Conservation (phyloP, 352 stramenopile species). For the Globisporangium megalacanthum region DNA sequence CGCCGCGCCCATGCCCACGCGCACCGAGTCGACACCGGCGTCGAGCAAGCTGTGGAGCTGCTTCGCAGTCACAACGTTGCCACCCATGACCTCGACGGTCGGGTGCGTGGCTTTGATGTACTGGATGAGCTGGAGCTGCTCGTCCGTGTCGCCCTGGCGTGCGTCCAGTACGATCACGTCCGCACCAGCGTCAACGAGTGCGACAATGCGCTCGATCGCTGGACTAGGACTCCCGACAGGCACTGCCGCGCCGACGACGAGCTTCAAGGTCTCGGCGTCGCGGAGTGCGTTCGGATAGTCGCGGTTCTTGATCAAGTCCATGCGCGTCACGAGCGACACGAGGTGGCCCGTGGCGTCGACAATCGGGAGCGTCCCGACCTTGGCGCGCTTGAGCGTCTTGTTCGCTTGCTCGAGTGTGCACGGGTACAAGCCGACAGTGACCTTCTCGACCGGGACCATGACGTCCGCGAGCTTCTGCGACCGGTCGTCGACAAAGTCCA, state of each 20-base stretch:
- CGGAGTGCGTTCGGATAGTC: constrained; percentile 94
- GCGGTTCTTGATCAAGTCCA: constrained; percentile 95
- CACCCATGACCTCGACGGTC: constrained; percentile 93
- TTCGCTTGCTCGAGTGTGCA: constrained; percentile 94
- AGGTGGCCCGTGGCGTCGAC: constrained; percentile 95
- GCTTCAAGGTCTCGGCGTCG: constrained; percentile 90
- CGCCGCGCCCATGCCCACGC: constrained; percentile 98
- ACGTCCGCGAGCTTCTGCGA: constrained; percentile 50
- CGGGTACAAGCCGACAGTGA: constrained; percentile 91
- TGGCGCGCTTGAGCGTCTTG: constrained; percentile 94
- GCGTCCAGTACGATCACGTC: constrained; percentile 99
- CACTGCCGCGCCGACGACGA: constrained; percentile 96
- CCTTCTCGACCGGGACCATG: constrained; percentile 72
- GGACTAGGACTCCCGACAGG: constrained; percentile 90
- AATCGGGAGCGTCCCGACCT: constrained; percentile 98
- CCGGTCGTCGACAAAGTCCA: constrained; percentile 95
- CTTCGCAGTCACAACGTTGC: constrained; percentile 96
- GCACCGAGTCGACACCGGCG: constrained; percentile 96
- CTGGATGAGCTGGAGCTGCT: constrained; percentile 67
- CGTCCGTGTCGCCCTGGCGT: constrained; percentile 95
- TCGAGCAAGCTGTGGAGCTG: constrained; percentile 96
- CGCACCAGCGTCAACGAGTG: constrained; percentile 89
- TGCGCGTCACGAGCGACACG: constrained; percentile 95
- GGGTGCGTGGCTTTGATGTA: constrained; percentile 93
- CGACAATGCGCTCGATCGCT: constrained; percentile 85